Percentiles rank a stretch among this genome's conserved stretches.
phyloP scores from a whole-genome alignment of 352 stramenopile species.

The Thalassiosira sp. region DNA sequence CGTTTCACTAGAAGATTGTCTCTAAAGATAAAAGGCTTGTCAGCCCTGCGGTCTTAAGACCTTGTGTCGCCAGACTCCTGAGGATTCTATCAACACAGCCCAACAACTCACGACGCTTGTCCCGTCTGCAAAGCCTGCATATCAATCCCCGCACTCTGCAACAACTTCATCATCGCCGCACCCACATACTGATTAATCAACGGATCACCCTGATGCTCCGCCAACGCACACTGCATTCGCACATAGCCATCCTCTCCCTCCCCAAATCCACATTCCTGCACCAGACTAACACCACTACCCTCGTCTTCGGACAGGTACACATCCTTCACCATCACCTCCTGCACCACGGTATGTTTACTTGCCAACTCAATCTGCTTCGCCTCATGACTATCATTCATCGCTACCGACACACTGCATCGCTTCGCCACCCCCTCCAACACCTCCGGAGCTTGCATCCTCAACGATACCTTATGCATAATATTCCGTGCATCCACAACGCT shows the following conservation, averaged over 20 bases:
- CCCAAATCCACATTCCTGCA: conserved; percentile 75
- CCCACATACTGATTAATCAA: conserved; percentile 79
- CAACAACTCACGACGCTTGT: too few species aligned
- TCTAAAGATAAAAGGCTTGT: too few species aligned
- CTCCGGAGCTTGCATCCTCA: conserved; percentile 65
- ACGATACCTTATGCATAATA: conserved; percentile 75
- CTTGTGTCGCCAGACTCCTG: too few species aligned
- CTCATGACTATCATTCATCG: conserved; percentile 23
- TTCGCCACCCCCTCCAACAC: conserved; percentile 68
- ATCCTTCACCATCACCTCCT: conserved; percentile 73
- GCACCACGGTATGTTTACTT: conserved; percentile 72
- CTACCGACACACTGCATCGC: conserved; percentile 27
- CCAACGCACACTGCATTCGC: conserved; percentile 75
- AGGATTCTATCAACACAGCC: too few species aligned
- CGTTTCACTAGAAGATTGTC: too few species aligned
- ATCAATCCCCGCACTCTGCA: conserved; percentile 74
- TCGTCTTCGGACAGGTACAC: conserved; percentile 73
- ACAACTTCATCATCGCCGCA: conserved; percentile 71
- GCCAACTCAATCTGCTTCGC: conserved; percentile 64
- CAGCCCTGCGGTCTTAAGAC: too few species aligned
- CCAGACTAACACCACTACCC: conserved; percentile 30
- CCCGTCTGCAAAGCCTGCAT: conserved; percentile 39
- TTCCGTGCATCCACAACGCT: conserved; percentile 74
- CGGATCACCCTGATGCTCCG: conserved; percentile 80
- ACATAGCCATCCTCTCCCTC: conserved; percentile 73